phyloP scores from a whole-genome alignment of 371 early-diverging fungal species.

The Umbelopsis sp. region DNA sequence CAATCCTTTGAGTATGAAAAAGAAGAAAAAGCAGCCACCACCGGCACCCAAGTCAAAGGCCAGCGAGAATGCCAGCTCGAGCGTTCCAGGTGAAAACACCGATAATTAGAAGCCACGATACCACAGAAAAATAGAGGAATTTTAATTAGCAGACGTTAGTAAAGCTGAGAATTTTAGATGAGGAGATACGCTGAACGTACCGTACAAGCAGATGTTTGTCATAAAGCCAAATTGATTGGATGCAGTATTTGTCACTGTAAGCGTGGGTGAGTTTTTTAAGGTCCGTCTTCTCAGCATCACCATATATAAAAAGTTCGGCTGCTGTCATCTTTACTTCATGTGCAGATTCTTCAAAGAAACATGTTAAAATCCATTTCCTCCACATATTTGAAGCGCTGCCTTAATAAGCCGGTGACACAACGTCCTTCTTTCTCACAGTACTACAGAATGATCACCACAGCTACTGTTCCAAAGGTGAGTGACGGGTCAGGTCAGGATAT shows the following conservation, averaged over 20 bases:
- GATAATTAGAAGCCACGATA: background rate
- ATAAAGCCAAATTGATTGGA: background rate
- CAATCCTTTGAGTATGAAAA: constrained; percentile 87
- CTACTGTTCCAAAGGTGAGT: constrained; percentile 39
- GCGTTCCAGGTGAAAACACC: too few relatives aligned
- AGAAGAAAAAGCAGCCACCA: constrained; percentile 60
- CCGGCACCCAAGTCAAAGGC: constrained; percentile 32
- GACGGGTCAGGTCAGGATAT: background rate
- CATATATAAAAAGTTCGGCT: background rate
- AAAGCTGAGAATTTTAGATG: background rate
- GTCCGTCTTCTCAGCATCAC: background rate
- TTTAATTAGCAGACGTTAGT: background rate
- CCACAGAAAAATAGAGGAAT: background rate
- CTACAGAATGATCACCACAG: constrained; percentile 25
- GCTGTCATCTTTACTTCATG: constrained; percentile 13
- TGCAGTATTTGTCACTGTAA: constrained; percentile 11
- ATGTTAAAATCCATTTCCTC: constrained; percentile 17
- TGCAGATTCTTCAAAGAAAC: background rate
- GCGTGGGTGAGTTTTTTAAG: constrained; percentile 10
- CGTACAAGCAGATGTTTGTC: background rate
- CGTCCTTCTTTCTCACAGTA: background rate
- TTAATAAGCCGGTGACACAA: constrained; percentile 4
- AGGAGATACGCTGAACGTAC: background rate
- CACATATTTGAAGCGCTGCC: constrained; percentile 14
- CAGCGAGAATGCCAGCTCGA: background rate